Base-by-base conservation (phyloP, 108 stramenopile species). In the Chaetoceros muelleri region DNA sequence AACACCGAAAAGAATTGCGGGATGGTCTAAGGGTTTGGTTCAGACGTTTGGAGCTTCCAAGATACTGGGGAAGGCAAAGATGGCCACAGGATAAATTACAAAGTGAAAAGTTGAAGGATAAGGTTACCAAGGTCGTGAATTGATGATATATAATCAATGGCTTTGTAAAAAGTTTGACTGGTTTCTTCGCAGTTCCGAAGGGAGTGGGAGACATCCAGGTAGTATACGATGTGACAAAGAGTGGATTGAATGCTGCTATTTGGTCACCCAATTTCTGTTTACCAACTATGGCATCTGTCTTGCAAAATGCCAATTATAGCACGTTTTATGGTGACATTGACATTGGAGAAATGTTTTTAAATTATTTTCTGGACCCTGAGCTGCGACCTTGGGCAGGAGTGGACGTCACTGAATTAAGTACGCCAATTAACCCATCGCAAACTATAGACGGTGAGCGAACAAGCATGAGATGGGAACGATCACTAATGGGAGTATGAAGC, bases 241-340 rank as follows among this genome's bases (percentile, higher is more conserved):
- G 54, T 52, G 70, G 58, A 1, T 26, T 79, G 24, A 79, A 79
- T 51, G 65, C 46, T 0, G 26, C 50, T 0, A 30, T 79, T 0
- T 74, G 72, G 70, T 60, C 58, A 2, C 73, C 77, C 17, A 47
- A 48, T 2, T 79, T 79, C 48, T 67, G 55, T 50, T 44, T 79
- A 2, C 77, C 77, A 1, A 73, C 65, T 2, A 22, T 60, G 13
- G 60, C 74, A 0, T 52, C 66, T 0, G 5, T 58, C 0, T 8
- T 69, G 2, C 28, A 62, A 30, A 22, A 44, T 0, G 1, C 72
- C 0, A 52, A 60, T 19, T 24, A 2, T 0, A 27, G 28, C 18
- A 50, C 57, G 1, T 73, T 25, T 23, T 57, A 59, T 56, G 57
- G 40, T 3, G 76, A 78, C 25, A 3, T 64, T 22, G 75, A 76